Conservation (phyloP, 2,329 filamentous ascomycete species). For the Colletotrichum theobromicola region DNA sequence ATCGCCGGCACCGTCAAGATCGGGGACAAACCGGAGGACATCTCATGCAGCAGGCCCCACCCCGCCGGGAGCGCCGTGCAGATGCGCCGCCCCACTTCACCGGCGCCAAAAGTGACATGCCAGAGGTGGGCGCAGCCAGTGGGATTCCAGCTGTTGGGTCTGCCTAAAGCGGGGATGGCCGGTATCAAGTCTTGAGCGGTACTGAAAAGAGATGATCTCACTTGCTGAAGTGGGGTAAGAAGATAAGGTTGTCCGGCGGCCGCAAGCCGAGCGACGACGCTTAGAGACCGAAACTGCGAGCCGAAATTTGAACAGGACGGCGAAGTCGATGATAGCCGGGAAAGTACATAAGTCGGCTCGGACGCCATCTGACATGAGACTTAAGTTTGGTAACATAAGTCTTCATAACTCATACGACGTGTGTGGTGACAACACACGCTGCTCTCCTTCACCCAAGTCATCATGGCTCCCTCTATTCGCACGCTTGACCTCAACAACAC, state of each 20-base stretch:
- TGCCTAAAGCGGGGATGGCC: background rate
- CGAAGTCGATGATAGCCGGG: background rate
- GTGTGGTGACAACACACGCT: background rate
- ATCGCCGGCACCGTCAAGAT: background rate
- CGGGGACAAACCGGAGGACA: background rate
- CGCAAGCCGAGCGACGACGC: background rate
- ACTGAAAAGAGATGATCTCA: background rate
- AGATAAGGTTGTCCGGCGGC: background rate
- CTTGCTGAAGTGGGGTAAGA: background rate
- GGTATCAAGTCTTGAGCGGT: background rate
- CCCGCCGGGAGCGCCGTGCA: background rate
- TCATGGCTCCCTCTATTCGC: background rate
- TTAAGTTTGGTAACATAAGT: background rate
- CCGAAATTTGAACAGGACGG: background rate
- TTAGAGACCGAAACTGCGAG: background rate
- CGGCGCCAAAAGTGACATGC: background rate
- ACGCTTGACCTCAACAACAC: conserved; percentile 24
- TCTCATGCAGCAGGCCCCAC: background rate
- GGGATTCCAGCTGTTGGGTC: background rate
- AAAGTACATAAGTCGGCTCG: background rate
- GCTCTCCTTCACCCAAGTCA: background rate
- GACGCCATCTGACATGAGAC: background rate
- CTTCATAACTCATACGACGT: background rate
- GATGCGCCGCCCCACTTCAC: background rate
- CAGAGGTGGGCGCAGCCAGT: background rate